Evolutionary conservation across 2,329 filamentous ascomycete species (phyloP).

Genomic region (Trichoderma asperellum): DNA sequence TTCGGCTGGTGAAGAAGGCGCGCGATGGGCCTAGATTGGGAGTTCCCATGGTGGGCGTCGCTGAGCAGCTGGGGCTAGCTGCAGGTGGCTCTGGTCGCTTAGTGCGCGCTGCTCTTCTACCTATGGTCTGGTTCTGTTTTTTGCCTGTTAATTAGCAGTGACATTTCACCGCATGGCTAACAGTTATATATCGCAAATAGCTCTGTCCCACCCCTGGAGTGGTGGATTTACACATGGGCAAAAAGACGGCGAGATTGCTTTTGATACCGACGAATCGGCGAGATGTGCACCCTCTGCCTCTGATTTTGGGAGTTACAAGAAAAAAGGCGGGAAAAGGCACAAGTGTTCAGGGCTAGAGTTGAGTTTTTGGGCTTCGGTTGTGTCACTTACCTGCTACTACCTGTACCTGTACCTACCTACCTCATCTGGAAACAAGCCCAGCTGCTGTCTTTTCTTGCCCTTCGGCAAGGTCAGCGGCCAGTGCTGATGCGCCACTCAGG

Average conservation of each 20-base stretch:
- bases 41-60: not conserved
- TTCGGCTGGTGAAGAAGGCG: not conserved
- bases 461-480: not conserved
- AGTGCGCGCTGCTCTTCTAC: constrained; percentile 6
- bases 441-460: not conserved
- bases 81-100: constrained; percentile 13
- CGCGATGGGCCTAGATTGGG: not conserved
- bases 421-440: not conserved
- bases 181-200: not conserved
- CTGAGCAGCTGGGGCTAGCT: constrained; percentile 11
- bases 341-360: not conserved
- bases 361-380: not conserved
- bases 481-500: not conserved
- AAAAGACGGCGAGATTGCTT: not conserved
- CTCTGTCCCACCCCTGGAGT: not conserved
- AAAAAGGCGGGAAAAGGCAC: not conserved
- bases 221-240: not conserved
- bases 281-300: not conserved
- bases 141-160: constrained; percentile 9
- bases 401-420: not conserved
- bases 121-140: not conserved
- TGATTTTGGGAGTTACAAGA: not conserved
- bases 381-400: not conserved
- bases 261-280: not conserved
- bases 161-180: constrained; percentile 16